Base-by-base conservation (phyloP, 2,329 filamentous ascomycete species). In the Beauveria rudraprayagi region DNA sequence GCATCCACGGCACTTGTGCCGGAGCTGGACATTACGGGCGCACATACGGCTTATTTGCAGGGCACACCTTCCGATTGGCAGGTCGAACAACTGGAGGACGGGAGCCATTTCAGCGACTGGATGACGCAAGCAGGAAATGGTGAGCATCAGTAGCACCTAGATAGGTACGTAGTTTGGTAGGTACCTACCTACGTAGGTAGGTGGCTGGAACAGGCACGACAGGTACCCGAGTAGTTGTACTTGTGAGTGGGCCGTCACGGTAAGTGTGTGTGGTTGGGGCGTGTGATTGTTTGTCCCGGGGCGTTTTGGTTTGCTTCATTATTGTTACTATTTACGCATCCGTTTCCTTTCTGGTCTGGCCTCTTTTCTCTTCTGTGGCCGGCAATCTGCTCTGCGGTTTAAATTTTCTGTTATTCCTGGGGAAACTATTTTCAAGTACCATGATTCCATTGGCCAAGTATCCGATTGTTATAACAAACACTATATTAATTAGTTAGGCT, bases 11-110 rank as follows among this genome's bases (percentile, higher is more conserved):
- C 54, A 37, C 26, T 58, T 17, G 63, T 67, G 16, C 64, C 65
- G 1, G 65, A 64, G 10, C 55, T 66, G 41, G 63, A 65, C 52
- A 40, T 34, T 3, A 40, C 50, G 9, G 62, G 41, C 22, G 63
- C 65, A 19, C 69, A 70, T 53, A 68, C 71, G 22, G 66, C 62
- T 6, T 73, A 71, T 53, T 66, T 76, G 30, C 69, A 66, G 48
- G 73, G 74, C 24, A 67, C 65, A 10, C 66, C 71, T 37, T 66
- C 65, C 11, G 73, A 73, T 56, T 76, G 74, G 74, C 66, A 71
- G 60, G 65, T 75, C 9, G 70, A 73, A 63, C 67, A 72, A 22
- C 60, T 76, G 9, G 70, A 71, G 9, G 68, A 69, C 24, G 64
- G 63, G 22, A 66, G 66, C 24, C 69, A 71, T 53, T 73, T 71